phyloP scores from a whole-genome alignment of 257 asterid species.

The Phtheirospermum japonicum region DNA sequence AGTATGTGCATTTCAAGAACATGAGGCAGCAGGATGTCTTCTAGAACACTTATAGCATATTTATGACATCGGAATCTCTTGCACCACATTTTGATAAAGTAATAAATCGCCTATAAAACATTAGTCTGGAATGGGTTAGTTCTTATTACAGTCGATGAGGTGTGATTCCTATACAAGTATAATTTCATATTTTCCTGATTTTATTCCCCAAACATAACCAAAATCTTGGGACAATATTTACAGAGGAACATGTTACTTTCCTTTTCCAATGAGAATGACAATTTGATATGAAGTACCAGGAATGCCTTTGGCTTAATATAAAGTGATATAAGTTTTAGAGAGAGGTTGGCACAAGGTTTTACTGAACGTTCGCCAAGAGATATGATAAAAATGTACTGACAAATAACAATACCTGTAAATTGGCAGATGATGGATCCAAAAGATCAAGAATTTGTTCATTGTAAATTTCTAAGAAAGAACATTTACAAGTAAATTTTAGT shows the following conservation, averaged over 20 bases:
- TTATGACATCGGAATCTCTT: background rate
- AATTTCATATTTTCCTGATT: background rate
- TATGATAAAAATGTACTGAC: background rate
- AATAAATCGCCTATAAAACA: background rate
- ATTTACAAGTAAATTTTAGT: constrained; percentile 63
- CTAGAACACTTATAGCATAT: background rate
- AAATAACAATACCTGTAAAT: constrained; percentile 67
- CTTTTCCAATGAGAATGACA: constrained; percentile 5
- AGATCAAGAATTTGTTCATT: constrained; percentile 95
- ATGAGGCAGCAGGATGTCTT: constrained; percentile 15
- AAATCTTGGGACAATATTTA: background rate
- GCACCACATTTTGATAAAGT: background rate
- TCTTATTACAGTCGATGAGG: background rate
- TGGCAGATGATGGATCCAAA: constrained; percentile 75
- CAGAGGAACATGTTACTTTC: background rate
- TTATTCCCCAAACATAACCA: background rate
- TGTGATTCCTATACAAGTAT: background rate
- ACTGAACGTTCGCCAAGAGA: background rate
- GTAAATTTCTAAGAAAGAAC: constrained; percentile 92
- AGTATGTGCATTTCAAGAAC: constrained; percentile 17
- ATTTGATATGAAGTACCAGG: constrained; percentile 9
- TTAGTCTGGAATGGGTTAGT: background rate
- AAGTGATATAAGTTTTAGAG: background rate
- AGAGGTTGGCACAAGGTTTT: background rate
- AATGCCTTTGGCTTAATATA: constrained; percentile 7